These are phyloP conservation scores for Jamesozyma jinghongensis DNA, from an alignment of 805 yeast genomes.

Conservation along the genomic window DNA sequence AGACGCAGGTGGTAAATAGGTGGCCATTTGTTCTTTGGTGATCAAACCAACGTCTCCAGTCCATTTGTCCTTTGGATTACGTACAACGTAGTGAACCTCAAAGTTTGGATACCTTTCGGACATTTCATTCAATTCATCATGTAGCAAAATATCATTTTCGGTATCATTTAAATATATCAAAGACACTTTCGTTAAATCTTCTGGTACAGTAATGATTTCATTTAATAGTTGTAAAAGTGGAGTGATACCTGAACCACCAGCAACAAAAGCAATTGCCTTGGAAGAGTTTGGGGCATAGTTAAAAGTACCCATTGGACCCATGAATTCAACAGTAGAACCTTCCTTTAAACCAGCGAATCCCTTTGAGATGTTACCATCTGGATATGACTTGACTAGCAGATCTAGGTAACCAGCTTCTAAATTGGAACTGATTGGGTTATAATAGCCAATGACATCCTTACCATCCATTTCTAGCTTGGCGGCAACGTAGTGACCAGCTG, in stretches of 20 bases:
- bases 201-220: constrained; percentile 58
- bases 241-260: constrained; percentile 86
- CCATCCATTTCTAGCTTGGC: constrained; percentile 37
- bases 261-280: constrained; percentile 56
- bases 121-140: constrained; percentile 63
- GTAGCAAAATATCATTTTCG: constrained; percentile 65
- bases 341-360: constrained; percentile 53
- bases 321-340: constrained; percentile 60
- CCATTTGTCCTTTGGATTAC: constrained; percentile 45
- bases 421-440: constrained; percentile 67
- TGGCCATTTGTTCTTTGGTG: constrained; percentile 46
- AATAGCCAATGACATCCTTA: constrained; percentile 43
- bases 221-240: constrained; percentile 79
- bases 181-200: constrained; percentile 51
- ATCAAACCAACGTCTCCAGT: constrained; percentile 50
- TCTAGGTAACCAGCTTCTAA: constrained; percentile 69
- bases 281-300: constrained; percentile 51
- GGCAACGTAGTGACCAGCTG: constrained; percentile 70
- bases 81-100: constrained; percentile 49
- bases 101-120: constrained; percentile 54
- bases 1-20: constrained; percentile 44
- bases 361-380: constrained; percentile 60
- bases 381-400: constrained; percentile 65
- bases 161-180: constrained; percentile 68
- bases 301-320: constrained; percentile 75